phyloP scores from a whole-genome alignment of 202 grass and related monocot species.

The Zoysia matrella region DNA sequence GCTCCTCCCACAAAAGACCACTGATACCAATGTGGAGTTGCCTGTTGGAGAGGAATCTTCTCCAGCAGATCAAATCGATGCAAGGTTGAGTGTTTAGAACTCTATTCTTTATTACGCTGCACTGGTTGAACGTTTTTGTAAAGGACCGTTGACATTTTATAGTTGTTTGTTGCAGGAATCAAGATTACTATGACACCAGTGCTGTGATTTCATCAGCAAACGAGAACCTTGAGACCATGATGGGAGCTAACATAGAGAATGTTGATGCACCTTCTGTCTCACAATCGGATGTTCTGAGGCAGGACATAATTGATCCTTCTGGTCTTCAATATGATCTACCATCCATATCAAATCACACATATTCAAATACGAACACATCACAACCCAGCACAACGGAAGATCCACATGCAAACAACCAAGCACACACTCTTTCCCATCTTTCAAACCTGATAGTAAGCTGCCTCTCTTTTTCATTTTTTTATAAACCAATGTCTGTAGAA shows the following conservation, averaged over 20 bases:
- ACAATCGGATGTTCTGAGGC: constrained; percentile 67
- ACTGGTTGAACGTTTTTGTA: neutral
- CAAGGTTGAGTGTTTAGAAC: constrained; percentile 47
- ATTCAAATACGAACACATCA: constrained; percentile 60
- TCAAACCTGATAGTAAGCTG: constrained; percentile 81
- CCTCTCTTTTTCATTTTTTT: constrained; percentile 11
- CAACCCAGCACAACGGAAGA: constrained; percentile 68
- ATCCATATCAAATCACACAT: constrained; percentile 70
- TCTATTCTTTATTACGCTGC: constrained; percentile 27
- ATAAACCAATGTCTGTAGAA: neutral
- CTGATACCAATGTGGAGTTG: constrained; percentile 53
- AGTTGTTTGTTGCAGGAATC: constrained; percentile 62
- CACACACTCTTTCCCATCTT: constrained; percentile 77
- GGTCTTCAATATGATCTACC: constrained; percentile 83
- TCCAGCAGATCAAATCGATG: constrained; percentile 68
- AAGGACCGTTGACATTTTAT: constrained; percentile 1
- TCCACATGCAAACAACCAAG: constrained; percentile 75
- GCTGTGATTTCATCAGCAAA: constrained; percentile 48
- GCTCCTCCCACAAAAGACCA: constrained; percentile 66
- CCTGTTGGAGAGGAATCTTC: constrained; percentile 59
- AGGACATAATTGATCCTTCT: constrained; percentile 63
- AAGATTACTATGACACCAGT: constrained; percentile 69
- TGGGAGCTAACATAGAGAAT: constrained; percentile 63
- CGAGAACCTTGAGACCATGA: constrained; percentile 61
- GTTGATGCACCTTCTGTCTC: constrained; percentile 73